Evolutionary conservation across 2,329 filamentous ascomycete species (phyloP).

Genomic region (Zymoseptoria ardabiliae): DNA sequence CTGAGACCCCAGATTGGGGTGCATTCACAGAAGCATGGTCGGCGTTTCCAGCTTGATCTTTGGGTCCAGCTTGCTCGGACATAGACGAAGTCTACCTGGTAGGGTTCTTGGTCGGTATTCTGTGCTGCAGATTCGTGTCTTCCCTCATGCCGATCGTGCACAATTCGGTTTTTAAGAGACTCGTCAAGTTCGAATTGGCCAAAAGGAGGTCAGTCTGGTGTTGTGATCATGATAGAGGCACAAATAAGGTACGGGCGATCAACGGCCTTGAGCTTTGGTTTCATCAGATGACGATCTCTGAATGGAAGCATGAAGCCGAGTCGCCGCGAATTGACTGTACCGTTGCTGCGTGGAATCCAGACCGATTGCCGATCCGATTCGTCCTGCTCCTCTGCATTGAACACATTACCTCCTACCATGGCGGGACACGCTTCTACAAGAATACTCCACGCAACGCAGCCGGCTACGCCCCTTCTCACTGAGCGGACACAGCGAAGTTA

Average conservation of each 20-base stretch:
- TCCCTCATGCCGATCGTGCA: background rate
- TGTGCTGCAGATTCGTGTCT: background rate
- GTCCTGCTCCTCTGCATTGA: too few species aligned
- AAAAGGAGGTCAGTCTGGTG: background rate
- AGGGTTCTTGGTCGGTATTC: background rate
- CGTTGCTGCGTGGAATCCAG: background rate
- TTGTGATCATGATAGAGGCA: background rate
- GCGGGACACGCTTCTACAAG: too few species aligned
- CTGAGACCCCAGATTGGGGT: constrained; percentile 6
- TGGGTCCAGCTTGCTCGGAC: constrained; percentile 17
- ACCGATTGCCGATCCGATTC: background rate
- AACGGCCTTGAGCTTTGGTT: background rate
- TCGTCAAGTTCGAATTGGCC: background rate
- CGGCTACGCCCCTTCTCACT: too few species aligned
- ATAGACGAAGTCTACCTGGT: constrained; percentile 15
- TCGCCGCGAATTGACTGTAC: background rate
- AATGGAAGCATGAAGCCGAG: background rate
- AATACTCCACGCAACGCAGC: too few species aligned
- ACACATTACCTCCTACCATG: too few species aligned
- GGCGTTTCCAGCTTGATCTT: constrained; percentile 11
- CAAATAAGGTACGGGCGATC: background rate
- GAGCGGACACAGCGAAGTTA: too few species aligned
- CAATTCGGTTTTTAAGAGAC: background rate
- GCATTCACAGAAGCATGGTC: constrained; percentile 14
- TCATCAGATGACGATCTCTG: background rate